Evolutionary conservation across 306 rosid genomes (phyloP), one percentile per base, ranked within the genome.

Genomic region (Cicer arietinum): DNA sequence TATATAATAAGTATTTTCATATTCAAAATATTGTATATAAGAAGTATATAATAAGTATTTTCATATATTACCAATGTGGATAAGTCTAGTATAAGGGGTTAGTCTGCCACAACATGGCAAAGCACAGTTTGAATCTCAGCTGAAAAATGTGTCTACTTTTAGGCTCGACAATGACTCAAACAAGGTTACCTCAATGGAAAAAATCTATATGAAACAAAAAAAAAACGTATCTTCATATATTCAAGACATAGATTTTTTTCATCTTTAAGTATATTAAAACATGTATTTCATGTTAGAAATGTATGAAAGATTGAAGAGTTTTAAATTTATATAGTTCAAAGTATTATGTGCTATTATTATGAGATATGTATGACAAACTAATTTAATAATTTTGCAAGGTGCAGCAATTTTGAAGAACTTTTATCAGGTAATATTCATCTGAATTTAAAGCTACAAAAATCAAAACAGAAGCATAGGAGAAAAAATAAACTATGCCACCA

Each of bases 401-500:
- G 59, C 16, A 74, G 41, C 7, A 47, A 54, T 54, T 56, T 67
- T 76, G 74, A 52, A 67, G 71, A n/a, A 39, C 44, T 70, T 67
- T 65, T 14, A 40, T 10, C 17, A 62, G 71, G 18, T 71, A 1
- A 80, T 3, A 52, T 35, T 67, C 10, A 37, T 56, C 22, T 56
- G 71, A 39, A n/a, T 71, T 39, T 4, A 82, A 20, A 57, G 76
- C 17, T 13, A 41, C 39, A 64, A 44, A 39, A 69, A 78, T 67
- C 46, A 73, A 40, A 54, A 61, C 1, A 73, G 18, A 48, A 39
- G 72, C 30, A 59, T 52, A n/a, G 44, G 44, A 67, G 25, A 16
- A 18, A 51, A 51, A 8, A 8, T 8, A 57, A 53, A 13, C 6
- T 9, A 91, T 92, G 97, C 76, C 89, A 45, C 87, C 84, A 40